Conservation (phyloP, 345 rosid genomes). For the Camelina sativa region DNA sequence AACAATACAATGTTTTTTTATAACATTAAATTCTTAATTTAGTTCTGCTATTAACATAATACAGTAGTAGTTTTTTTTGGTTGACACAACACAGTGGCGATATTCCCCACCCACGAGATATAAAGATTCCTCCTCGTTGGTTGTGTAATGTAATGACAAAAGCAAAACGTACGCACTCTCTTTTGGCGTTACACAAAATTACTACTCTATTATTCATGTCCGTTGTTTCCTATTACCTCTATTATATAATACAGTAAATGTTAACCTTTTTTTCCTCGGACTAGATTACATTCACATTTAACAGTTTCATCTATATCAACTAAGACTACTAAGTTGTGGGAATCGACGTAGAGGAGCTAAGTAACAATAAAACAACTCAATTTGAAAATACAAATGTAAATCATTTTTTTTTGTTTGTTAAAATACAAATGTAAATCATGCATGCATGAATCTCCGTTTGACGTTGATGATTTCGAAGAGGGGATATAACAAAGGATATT, state of each 20-base stretch:
- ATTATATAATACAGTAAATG: not conserved
- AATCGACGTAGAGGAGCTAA: too few species aligned
- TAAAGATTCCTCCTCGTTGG: constrained; percentile 39
- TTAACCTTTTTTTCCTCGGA: not conserved
- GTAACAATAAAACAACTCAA: too few species aligned
- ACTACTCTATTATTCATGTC: constrained; percentile 24
- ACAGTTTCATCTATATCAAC: not conserved
- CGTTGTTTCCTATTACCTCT: not conserved
- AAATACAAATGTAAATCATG: not conserved
- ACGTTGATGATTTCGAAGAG: not conserved
- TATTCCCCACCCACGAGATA: constrained; percentile 25
- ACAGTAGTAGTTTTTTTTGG: not conserved
- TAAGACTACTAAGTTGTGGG: too few species aligned
- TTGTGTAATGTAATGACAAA: constrained; percentile 41
- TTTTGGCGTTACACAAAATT: constrained; percentile 29
- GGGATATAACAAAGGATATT: not conserved
- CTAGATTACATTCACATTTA: constrained; percentile 15
- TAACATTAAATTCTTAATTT: not conserved
- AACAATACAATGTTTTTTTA: not conserved
- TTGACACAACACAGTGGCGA: constrained; percentile 14
- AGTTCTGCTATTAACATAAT: constrained; percentile 11
- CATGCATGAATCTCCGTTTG: not conserved
- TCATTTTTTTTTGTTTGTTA: not conserved
- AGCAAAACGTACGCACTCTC: constrained; percentile 38
- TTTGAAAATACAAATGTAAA: not conserved